These are phyloP conservation scores for Suhomyces yuchorum DNA, from an alignment of 1,139 yeast genomes.

Conservation along the genomic window DNA sequence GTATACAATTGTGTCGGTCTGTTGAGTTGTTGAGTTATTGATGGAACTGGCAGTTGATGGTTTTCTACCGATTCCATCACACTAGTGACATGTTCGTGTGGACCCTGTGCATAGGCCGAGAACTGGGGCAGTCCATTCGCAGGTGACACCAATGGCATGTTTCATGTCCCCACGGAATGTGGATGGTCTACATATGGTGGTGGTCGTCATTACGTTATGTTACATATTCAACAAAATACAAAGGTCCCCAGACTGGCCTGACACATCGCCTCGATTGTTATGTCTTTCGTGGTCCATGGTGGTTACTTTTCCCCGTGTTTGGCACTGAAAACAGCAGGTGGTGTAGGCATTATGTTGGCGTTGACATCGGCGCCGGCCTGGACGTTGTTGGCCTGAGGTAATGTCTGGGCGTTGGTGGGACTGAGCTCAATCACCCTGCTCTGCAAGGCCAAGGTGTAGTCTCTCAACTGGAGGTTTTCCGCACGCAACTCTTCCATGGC, in stretches of 20 bases:
- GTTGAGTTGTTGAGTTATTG: too few relatives aligned
- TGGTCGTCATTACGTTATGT: neutral
- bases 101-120: too few relatives aligned
- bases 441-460: slow-evolving; percentile 71
- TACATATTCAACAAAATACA: neutral
- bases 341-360: slow-evolving; percentile 37
- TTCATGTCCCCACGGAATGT: too few relatives aligned
- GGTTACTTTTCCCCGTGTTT: slow-evolving; percentile 8
- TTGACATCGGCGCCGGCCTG: slow-evolving; percentile 8
- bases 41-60: too few relatives aligned
- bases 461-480: slow-evolving; percentile 73
- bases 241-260: too few relatives aligned
- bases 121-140: too few relatives aligned
- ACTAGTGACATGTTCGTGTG: too few relatives aligned
- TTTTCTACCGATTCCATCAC: too few relatives aligned
- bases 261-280: too few relatives aligned
- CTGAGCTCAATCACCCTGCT: slow-evolving; percentile 57
- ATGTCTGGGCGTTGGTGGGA: slow-evolving; percentile 9
- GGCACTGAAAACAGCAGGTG: slow-evolving; percentile 30
- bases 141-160: too few relatives aligned
- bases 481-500: slow-evolving; percentile 63
- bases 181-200: too few relatives aligned
- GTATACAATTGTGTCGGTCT: too few relatives aligned
- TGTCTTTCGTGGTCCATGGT: neutral
- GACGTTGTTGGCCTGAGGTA: slow-evolving; percentile 8